Conservation (phyloP, 495 filamentous ascomycete species). For the Rhypophila decipiens region DNA sequence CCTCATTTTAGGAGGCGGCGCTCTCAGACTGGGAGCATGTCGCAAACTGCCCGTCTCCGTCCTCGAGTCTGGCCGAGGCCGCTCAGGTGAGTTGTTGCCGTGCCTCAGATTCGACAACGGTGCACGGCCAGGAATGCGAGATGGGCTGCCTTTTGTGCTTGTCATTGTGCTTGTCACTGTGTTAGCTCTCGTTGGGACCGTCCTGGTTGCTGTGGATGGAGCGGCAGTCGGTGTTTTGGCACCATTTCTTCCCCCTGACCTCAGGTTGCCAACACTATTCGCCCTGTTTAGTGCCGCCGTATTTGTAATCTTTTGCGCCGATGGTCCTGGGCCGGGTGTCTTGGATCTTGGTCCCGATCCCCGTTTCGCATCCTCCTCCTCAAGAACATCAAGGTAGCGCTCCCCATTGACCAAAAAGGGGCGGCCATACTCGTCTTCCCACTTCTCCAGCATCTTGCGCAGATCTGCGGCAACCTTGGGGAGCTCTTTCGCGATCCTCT, state of each 20-base stretch:
- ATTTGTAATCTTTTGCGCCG: slow-evolving; percentile 34
- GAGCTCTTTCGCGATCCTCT: slow-evolving; percentile 89
- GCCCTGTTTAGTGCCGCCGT: slow-evolving; percentile 33
- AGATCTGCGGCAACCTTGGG: slow-evolving; percentile 84
- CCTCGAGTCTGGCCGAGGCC: slow-evolving; percentile 46
- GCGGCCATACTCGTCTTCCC: slow-evolving; percentile 90
- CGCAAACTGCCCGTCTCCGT: slow-evolving; percentile 23
- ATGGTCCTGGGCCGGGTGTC: slow-evolving; percentile 62
- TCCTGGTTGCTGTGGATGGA: background rate
- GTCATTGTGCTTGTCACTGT: slow-evolving; percentile 17
- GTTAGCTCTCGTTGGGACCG: slow-evolving; percentile 23
- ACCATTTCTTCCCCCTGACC: slow-evolving; percentile 44
- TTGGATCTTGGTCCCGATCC: slow-evolving; percentile 65
- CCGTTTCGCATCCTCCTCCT: slow-evolving; percentile 55
- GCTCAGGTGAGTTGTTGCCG: slow-evolving; percentile 78
- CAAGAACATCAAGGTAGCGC: slow-evolving; percentile 74
- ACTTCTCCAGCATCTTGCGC: slow-evolving; percentile 72
- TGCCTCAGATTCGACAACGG: slow-evolving; percentile 75
- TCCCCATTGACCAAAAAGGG: slow-evolving; percentile 91
- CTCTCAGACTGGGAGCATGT: slow-evolving; percentile 43
- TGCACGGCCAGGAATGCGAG: slow-evolving; percentile 74
- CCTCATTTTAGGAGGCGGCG: slow-evolving; percentile 85
- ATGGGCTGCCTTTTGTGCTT: slow-evolving; percentile 51
- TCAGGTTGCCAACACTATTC: slow-evolving; percentile 33
- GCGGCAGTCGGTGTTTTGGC: slow-evolving; percentile 59